Percentiles rank a stretch among this genome's conserved stretches.
phyloP scores from a whole-genome alignment of 139 green algal genomes.

The Yamagishiella unicocca region DNA sequence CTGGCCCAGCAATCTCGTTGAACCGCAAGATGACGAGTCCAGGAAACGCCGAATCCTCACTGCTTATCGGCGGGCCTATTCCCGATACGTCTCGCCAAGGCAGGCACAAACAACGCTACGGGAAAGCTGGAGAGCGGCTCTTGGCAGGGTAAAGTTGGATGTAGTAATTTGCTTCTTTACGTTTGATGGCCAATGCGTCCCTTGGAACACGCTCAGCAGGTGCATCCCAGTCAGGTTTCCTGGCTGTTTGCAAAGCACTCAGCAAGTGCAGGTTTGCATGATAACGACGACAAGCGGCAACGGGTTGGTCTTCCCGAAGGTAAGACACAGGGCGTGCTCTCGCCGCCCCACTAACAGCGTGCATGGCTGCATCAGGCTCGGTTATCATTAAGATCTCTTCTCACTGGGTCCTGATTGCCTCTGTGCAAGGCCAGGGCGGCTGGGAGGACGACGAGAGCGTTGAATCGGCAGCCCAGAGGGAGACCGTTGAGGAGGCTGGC shows the following conservation, averaged over 20 bases:
- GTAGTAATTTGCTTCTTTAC: neutral
- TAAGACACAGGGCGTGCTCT: slow-evolving; percentile 29
- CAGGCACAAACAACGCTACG: slow-evolving; percentile 78
- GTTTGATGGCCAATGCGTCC: neutral
- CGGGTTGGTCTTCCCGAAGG: slow-evolving; percentile 90
- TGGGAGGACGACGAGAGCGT: slow-evolving; percentile 95
- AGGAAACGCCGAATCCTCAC: neutral
- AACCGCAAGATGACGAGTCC: neutral
- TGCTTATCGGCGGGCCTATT: slow-evolving; percentile 52
- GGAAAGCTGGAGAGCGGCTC: slow-evolving; percentile 69
- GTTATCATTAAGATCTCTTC: neutral
- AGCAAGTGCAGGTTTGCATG: slow-evolving; percentile 75
- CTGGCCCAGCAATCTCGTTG: neutral
- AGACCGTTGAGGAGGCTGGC: slow-evolving; percentile 95
- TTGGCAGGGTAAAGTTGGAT: slow-evolving; percentile 73
- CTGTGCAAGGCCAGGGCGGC: slow-evolving; percentile 84
- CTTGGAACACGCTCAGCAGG: too few relatives aligned
- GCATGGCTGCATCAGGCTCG: neutral
- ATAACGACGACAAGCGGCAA: slow-evolving; percentile 78
- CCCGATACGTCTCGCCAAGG: slow-evolving; percentile 59
- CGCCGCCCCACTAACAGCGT: neutral
- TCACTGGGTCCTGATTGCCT: slow-evolving; percentile 72
- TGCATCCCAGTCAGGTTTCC: slow-evolving; percentile 84
- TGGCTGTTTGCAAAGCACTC: neutral
- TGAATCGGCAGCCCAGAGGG: slow-evolving; percentile 82